Base-by-base conservation (phyloP, 208 protist species). In the Crithidia fasciculata region DNA sequence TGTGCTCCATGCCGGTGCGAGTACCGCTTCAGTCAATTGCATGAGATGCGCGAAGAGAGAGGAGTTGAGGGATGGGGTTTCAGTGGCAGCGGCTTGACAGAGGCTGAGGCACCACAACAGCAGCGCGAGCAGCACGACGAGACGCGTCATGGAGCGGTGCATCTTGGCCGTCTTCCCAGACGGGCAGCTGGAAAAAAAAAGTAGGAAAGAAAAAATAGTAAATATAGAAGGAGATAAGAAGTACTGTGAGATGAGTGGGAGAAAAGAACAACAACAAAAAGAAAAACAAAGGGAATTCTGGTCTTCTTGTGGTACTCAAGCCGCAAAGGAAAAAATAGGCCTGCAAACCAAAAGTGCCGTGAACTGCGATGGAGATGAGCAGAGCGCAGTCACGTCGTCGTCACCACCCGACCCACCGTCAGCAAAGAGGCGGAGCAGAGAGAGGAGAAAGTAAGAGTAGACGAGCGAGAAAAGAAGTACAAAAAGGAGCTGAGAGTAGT, bases 1-100 rank as follows among this genome's bases (percentile, higher is more conserved):
- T 10, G 59, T 41, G 40, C 74, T 39, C 74, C 74, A 79, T 2
- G 50, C 74, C 60, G 74, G 74, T 8, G 74, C 74, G 37, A 79
- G 41, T 15, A 79, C 74, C 7, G 74, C 74, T 49, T 79, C 74
- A 7, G 74, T 64, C 10, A 79, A 39, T 44, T 79, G 74, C 2
- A 69, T 40, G 12, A 79, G 37, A 39, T 74, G 52, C 6, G 44
- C 16, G 36, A 72, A 73, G 39, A 43, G 2, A 7, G 28, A 8
- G 37, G 37, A 8, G 58, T 12, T 52, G n/a, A 41, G 16, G 15
- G 9, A 37, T 18, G 41, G 5, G 9, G 69, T 54, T 19, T 47
- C 56, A 15, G 45, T 36, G 28, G 28, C 28, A 28, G 28, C 28
- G 28, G 28, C 28, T 28, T 28, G 28, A 28, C 28, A 28, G 28